Evolutionary conservation across 2,329 filamentous ascomycete genomes (phyloP).

Genomic region (Colletotrichum somersetense): DNA sequence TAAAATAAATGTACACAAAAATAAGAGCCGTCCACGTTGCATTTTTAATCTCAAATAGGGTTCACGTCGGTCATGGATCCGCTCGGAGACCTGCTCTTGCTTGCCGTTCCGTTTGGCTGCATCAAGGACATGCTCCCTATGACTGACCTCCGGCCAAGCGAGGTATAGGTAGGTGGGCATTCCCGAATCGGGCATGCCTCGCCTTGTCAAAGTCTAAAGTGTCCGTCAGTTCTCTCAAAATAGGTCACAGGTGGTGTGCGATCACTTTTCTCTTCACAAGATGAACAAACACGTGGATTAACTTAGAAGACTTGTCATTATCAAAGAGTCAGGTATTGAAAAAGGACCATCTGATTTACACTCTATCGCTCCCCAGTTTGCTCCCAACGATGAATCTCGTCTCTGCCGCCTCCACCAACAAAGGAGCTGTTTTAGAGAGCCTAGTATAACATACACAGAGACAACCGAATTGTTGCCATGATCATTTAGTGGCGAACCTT

Average conservation of each 20-base stretch:
- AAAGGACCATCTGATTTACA: constrained; percentile 64
- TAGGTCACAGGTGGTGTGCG: neutral
- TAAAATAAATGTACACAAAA: neutral
- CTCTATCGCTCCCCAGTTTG: constrained; percentile 53
- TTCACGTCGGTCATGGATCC: constrained; percentile 7
- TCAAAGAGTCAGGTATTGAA: constrained; percentile 52
- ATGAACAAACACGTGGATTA: neutral
- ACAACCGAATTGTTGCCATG: constrained; percentile 44
- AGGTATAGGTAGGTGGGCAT: neutral
- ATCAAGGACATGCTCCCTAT: neutral
- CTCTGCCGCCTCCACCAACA: constrained; percentile 56
- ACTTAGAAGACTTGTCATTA: constrained; percentile 40
- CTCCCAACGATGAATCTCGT: constrained; percentile 44
- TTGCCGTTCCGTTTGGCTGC: neutral
- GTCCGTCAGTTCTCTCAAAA: no score
- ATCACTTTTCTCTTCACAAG: neutral
- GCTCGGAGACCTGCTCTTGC: neutral
- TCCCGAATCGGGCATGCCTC: neutral
- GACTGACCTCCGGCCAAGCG: neutral
- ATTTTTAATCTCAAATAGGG: neutral
- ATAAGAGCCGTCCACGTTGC: neutral
- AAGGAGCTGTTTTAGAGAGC: constrained; percentile 56
- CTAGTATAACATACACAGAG: constrained; percentile 49
- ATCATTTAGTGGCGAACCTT: constrained; percentile 60
- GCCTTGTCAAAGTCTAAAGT: no score